phyloP scores from a whole-genome alignment of 495 filamentous ascomycete species.

The Podospora fimiseda region DNA sequence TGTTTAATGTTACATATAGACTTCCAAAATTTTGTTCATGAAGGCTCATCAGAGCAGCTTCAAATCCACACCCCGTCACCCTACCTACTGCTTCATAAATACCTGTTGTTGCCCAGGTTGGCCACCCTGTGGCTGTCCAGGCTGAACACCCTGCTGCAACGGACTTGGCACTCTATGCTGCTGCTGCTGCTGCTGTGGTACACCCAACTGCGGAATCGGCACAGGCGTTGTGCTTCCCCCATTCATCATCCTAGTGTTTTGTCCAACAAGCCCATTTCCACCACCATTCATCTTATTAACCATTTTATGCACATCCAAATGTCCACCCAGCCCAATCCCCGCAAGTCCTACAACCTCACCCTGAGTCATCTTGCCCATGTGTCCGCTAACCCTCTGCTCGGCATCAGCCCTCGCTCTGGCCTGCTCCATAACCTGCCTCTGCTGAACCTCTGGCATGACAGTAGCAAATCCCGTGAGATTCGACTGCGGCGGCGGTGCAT shows the following conservation, averaged over 20 bases:
- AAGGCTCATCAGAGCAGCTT: too few species aligned
- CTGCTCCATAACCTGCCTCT: conserved; percentile 39
- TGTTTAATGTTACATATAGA: too few species aligned
- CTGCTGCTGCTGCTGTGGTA: conserved; percentile 3
- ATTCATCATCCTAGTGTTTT: conserved; percentile 17
- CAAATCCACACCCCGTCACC: too few species aligned
- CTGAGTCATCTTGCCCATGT: conserved; percentile 29
- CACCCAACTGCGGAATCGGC: conserved; percentile 7
- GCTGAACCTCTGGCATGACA: conserved; percentile 32
- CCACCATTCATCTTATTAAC: conserved; percentile 30
- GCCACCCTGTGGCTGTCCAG: too few species aligned
- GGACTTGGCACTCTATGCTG: background rate
- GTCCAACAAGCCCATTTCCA: conserved; percentile 12
- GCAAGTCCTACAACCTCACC: conserved; percentile 28
- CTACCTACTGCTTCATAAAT: background rate
- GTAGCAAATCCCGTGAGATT: conserved; percentile 30
- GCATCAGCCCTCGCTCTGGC: conserved; percentile 40
- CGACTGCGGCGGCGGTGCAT: conserved; percentile 10
- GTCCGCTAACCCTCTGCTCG: conserved; percentile 29
- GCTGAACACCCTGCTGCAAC: conserved; percentile 1
- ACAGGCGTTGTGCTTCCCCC: conserved; percentile 11
- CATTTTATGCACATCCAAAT: conserved; percentile 30
- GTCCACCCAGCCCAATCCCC: conserved; percentile 33
- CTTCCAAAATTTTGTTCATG: too few species aligned
- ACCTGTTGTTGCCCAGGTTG: background rate